Evolutionary conservation across 2,329 filamentous ascomycete genomes (phyloP), one percentile per base, ranked within the genome.

Genomic region (Grosmannia serpens): DNA sequence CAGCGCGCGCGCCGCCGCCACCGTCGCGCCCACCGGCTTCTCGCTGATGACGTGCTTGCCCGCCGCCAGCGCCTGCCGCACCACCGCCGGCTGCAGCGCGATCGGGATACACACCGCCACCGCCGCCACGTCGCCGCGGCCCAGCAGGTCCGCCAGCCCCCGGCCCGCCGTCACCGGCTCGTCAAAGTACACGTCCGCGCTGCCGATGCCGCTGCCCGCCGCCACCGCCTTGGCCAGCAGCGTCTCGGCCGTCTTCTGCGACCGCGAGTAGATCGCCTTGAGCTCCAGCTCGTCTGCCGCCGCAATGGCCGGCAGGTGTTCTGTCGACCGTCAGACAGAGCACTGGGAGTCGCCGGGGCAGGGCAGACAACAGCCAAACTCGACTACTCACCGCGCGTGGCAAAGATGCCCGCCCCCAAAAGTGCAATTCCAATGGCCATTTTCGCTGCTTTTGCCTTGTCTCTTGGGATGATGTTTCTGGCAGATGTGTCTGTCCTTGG

Each of bases 11-110:
- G 66, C 65, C 13, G 61, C 61, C 15, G 65, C 65, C 6, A 74
- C 60, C 4, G 86, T 81, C 63, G 80, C 78, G 3, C 81, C 84
- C 47, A 88, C 75, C 38, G 86, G 85, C 71, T 88, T 88, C 71
- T 88, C 86, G 20, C 81, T 81, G 3, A 88, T 73, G 9, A 88
- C 85, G 66, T 88, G 84, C 70, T 88, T 89, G 29, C 84, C 83
- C 1, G 83, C 84, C n/a, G 70, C 67, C 22, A 88, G 71, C 0
- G 81, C 82, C 61, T 77, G 75, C 61, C 79, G 74, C 65, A 88
- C 80, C 64, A 79, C 78, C 15, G 70, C 70, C 2, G 84, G 81
- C 67, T 88, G 85, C 44, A 72, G 72, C 53, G 75, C 67, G 66
- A 88, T 88, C 38, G 85, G 85, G 44, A 88, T 73, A n/a, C 76